Percentiles rank a stretch among this genome's conserved stretches.
Evolutionary conservation across 345 rosid species (phyloP).

Genomic region (Trapa incisa): DNA sequence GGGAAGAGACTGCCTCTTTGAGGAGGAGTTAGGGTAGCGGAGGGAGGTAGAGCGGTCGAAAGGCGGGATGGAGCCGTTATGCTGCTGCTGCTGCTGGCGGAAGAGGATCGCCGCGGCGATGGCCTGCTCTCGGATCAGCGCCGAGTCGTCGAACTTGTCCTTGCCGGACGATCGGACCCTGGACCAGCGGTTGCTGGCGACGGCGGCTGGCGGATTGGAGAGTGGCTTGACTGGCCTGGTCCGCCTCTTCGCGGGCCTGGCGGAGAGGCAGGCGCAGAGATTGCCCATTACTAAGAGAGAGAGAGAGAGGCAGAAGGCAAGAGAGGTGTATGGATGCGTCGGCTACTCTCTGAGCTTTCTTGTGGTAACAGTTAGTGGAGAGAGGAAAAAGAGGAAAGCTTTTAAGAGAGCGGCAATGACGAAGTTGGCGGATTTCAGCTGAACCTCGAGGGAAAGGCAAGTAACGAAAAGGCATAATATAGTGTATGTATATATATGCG

Average conservation of each 20-base stretch:
- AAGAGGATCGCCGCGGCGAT: constrained; percentile 66
- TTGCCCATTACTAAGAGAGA: constrained; percentile 36
- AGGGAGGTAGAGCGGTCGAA: constrained; percentile 76
- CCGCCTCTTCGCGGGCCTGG: constrained; percentile 32
- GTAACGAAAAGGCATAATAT: too few relatives aligned
- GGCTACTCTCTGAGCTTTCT: not conserved
- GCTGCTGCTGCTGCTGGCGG: constrained; percentile 54
- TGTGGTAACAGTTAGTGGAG: not conserved
- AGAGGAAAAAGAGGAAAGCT: not conserved
- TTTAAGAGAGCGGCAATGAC: not conserved
- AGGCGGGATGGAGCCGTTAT: constrained; percentile 31
- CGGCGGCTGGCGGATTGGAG: constrained; percentile 7
- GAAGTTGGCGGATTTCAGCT: constrained; percentile 9
- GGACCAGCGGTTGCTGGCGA: constrained; percentile 30
- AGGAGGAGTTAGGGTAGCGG: constrained; percentile 39
- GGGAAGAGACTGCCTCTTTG: constrained; percentile 64
- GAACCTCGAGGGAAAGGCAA: constrained; percentile 3
- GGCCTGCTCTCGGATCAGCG: constrained; percentile 59
- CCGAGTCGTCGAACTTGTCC: constrained; percentile 35
- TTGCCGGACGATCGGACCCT: constrained; percentile 51
- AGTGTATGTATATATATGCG: too few relatives aligned
- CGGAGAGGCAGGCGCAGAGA: constrained; percentile 47
- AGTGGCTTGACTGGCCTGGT: constrained; percentile 21
- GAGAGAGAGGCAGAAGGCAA: not conserved
- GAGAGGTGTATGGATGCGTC: too few relatives aligned